phyloP scores from a whole-genome alignment of 2,329 filamentous ascomycete species.

The Sporothrix schenckii region DNA sequence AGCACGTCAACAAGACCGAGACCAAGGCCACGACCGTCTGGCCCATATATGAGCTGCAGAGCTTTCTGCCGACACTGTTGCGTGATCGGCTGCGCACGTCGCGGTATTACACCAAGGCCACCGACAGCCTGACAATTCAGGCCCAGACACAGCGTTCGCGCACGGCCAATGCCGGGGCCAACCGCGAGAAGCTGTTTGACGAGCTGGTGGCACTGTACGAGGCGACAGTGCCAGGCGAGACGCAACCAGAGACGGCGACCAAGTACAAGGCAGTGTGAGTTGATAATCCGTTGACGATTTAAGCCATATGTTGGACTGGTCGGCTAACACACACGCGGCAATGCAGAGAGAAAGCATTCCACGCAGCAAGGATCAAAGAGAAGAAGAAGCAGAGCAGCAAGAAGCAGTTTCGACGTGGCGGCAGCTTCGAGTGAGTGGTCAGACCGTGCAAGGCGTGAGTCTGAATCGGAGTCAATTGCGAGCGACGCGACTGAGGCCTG shows the following conservation, averaged over 20 bases:
- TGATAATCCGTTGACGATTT: not conserved
- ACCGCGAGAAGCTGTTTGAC: constrained; percentile 52
- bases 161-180: constrained; percentile 57
- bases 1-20: constrained; percentile 68
- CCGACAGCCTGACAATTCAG: constrained; percentile 58
- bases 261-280: constrained; percentile 55
- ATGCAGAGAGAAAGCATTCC: constrained; percentile 51
- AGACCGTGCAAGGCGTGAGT: not conserved
- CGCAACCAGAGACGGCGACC: constrained; percentile 51
- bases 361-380: constrained; percentile 49
- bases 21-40: constrained; percentile 61
- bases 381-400: constrained; percentile 57
- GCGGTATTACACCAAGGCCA: constrained; percentile 57
- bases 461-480: not conserved
- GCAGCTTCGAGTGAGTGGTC: constrained; percentile 23
- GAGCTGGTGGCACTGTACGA: constrained; percentile 55
- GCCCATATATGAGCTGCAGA: constrained; percentile 52
- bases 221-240: constrained; percentile 52
- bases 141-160: constrained; percentile 59
- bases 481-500: not conserved
- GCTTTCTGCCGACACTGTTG: constrained; percentile 52
- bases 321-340: not conserved
- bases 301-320: too few relatives aligned
- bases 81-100: constrained; percentile 54
- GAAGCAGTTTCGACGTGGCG: constrained; percentile 52